Evolutionary conservation across 257 asterid genomes (phyloP).

Genomic region (Salvia splendens): DNA sequence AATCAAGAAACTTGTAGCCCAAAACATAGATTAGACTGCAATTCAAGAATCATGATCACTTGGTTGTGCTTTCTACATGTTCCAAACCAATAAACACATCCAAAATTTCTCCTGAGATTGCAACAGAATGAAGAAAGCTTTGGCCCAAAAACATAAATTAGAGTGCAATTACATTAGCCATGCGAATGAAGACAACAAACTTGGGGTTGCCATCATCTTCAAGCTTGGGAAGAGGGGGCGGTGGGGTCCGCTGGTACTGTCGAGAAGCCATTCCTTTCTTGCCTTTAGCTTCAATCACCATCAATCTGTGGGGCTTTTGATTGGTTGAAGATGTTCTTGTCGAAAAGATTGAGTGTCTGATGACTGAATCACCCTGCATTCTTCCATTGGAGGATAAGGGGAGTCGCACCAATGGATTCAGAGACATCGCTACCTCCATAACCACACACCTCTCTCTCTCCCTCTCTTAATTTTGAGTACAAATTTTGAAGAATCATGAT

Average conservation of each 20-base stretch:
- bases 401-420: conserved; percentile 57
- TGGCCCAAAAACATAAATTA: not conserved
- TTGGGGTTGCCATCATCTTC: conserved; percentile 99
- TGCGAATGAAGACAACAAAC: conserved; percentile 86
- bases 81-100: too few species aligned
- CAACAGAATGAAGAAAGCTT: not conserved
- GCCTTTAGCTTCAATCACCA: conserved; percentile 81
- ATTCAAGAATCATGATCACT: not conserved
- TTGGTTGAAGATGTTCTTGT: conserved; percentile 30
- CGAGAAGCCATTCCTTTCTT: conserved; percentile 87
- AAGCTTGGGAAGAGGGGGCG: conserved; percentile 83
- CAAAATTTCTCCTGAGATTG: too few species aligned
- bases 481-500: too few species aligned
- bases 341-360: conserved; percentile 56
- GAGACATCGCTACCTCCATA: conserved; percentile 68
- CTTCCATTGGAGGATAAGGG: conserved; percentile 50
- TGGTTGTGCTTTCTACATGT: not conserved
- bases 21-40: not conserved
- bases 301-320: conserved; percentile 7
- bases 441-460: not conserved
- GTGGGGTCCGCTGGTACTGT: conserved; percentile 62
- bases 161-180: conserved; percentile 60
- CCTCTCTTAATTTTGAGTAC: not conserved
- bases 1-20: not conserved
- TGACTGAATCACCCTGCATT: conserved; percentile 40